A percentile compares a stretch with the other conserved stretches of the same genome.
Evolutionary conservation across 495 filamentous ascomycete species (phyloP).

Genomic region (Aspergillus sparsus): DNA sequence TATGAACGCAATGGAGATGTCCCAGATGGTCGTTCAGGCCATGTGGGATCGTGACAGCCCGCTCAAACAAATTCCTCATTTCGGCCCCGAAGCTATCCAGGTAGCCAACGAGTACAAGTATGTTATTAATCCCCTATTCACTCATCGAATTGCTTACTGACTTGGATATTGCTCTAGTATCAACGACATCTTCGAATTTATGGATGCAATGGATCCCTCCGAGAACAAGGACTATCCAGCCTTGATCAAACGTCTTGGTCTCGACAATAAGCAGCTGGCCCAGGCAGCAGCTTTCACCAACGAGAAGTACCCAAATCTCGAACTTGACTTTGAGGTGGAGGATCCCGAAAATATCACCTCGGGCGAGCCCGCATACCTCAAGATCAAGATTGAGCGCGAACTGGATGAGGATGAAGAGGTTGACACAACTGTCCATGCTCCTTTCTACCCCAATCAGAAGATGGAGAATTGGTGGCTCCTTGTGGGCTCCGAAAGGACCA

Average conservation of each 20-base stretch:
- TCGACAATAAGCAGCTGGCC: conserved; percentile 78
- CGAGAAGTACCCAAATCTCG: conserved; percentile 90
- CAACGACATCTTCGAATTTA: conserved; percentile 95
- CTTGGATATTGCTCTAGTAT: conserved; percentile 46
- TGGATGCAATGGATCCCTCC: conserved; percentile 95
- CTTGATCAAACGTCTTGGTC: conserved; percentile 72
- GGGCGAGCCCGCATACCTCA: conserved; percentile 79
- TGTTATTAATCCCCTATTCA: conserved; percentile 35
- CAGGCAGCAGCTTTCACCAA: conserved; percentile 97
- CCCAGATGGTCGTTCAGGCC: conserved; percentile 97
- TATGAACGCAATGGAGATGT: conserved; percentile 99
- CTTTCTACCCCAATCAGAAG: conserved; percentile 90
- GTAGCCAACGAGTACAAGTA: conserved; percentile 77
- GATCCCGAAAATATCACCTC: conserved; percentile 77
- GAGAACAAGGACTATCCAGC: conserved; percentile 78
- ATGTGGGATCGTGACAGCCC: conserved; percentile 99
- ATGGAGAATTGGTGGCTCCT: conserved; percentile 99
- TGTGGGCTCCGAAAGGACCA: conserved; percentile 82
- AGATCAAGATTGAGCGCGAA: conserved; percentile 83
- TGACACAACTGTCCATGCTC: conserved; percentile 86
- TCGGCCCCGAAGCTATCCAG: conserved; percentile 79
- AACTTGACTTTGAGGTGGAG: conserved; percentile 83
- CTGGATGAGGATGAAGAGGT: conserved; percentile 74
- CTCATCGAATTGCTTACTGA: conserved; percentile 37
- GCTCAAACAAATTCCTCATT: conserved; percentile 96